phyloP scores from a whole-genome alignment of 1,284 basidiomycete species.

The Austroboletus niveus region DNA sequence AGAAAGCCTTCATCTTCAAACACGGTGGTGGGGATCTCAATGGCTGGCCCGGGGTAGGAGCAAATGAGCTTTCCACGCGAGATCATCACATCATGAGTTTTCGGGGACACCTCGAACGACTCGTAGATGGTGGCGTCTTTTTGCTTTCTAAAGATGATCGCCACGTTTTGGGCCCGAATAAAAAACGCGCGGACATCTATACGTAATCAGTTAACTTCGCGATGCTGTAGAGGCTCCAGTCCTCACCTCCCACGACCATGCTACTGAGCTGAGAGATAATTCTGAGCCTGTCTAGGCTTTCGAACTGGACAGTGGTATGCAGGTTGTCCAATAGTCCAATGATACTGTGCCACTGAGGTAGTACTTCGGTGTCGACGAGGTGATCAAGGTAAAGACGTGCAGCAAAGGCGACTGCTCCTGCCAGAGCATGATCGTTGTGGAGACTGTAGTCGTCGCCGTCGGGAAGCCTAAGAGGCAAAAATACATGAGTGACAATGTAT shows the following conservation, averaged over 20 bases:
- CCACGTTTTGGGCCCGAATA: neutral
- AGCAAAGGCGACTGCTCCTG: constrained; percentile 1
- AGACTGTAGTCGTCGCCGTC: constrained; percentile 14
- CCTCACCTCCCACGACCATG: constrained; percentile 19
- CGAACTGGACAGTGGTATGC: neutral
- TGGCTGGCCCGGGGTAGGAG: neutral
- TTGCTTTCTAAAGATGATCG: neutral
- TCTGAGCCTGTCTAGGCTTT: neutral
- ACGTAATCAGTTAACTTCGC: neutral
- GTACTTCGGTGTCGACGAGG: neutral
- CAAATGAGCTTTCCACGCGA: neutral
- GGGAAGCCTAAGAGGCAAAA: constrained; percentile 24
- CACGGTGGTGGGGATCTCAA: neutral
- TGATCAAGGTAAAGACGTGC: neutral
- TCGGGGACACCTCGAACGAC: neutral
- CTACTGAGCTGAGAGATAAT: constrained; percentile 2
- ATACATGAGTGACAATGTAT: constrained; percentile 21
- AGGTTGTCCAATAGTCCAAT: constrained; percentile 11
- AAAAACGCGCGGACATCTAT: neutral
- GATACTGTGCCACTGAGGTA: constrained; percentile 5
- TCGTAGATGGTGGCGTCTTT: neutral
- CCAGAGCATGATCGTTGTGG: constrained; percentile 13
- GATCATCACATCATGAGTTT: neutral
- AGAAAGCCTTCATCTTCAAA: neutral
- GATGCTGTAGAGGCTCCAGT: neutral